These are phyloP conservation scores for Wickerhamomyces canadensis DNA, from an alignment of 805 yeast species.

Conservation along the genomic window DNA sequence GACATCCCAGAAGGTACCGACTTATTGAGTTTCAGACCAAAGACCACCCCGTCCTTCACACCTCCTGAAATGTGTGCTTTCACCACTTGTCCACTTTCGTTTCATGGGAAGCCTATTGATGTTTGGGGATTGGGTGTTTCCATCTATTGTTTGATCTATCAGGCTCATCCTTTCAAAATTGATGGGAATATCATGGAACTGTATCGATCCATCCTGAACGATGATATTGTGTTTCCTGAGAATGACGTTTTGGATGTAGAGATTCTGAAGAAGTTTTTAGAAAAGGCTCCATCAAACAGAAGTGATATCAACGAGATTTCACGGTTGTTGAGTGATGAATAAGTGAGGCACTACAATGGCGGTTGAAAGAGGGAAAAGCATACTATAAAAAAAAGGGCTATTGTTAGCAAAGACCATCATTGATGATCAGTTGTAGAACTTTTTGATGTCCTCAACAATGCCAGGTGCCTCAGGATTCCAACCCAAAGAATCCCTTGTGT, in stretches of 20 bases:
- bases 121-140: conserved; percentile 11
- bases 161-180: conserved; percentile 2
- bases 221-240: background rate
- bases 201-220: background rate
- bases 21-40: no score
- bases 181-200: background rate
- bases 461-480: conserved; percentile 23
- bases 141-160: conserved; percentile 2
- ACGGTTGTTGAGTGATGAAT: no score
- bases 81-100: background rate
- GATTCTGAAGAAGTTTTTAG: background rate
- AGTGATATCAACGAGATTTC: no score
- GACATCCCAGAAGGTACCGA: no score
- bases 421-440: no score
- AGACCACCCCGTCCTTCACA: conserved; percentile 7
- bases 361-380: no score
- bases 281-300: conserved; percentile 1
- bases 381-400: no score
- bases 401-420: no score
- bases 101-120: conserved; percentile 7
- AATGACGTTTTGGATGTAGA: conserved; percentile 1
- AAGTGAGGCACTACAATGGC: no score
- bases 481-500: conserved; percentile 19
- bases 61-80: conserved; percentile 6
- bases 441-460: conserved; percentile 23